phyloP scores from a whole-genome alignment of 495 filamentous ascomycete genomes.

The Penicillium odoratum region DNA sequence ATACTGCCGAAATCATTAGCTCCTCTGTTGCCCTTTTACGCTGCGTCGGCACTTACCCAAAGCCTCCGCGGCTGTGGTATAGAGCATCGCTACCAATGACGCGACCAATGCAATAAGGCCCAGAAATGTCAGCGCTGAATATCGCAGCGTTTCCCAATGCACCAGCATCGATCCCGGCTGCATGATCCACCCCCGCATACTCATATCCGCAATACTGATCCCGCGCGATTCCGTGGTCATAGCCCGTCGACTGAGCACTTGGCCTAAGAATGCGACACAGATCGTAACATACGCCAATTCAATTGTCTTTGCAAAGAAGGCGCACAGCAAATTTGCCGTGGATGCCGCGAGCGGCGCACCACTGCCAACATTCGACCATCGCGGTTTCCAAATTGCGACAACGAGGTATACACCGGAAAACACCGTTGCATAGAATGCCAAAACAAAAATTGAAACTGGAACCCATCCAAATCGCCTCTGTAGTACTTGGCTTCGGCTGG shows the following conservation, averaged over 20 bases:
- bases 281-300: constrained; percentile 77
- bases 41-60: constrained; percentile 42
- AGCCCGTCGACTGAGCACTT: constrained; percentile 66
- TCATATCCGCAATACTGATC: constrained; percentile 70
- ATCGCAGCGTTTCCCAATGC: constrained; percentile 60
- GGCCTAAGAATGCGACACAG: constrained; percentile 71
- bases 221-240: constrained; percentile 55
- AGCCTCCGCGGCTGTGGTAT: constrained; percentile 72
- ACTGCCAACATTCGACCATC: constrained; percentile 53
- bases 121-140: constrained; percentile 59
- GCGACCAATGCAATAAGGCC: constrained; percentile 58
- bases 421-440: constrained; percentile 66
- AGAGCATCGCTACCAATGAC: constrained; percentile 64
- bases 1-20: constrained; percentile 37
- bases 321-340: constrained; percentile 60
- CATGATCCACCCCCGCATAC: constrained; percentile 61
- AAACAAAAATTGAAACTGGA: constrained; percentile 53
- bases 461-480: constrained; percentile 55
- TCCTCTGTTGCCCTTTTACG: neutral
- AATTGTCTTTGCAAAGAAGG: constrained; percentile 69
- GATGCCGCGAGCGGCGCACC: constrained; percentile 49
- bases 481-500: constrained; percentile 23
- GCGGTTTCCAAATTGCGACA: constrained; percentile 57
- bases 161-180: constrained; percentile 67
- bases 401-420: constrained; percentile 65